phyloP scores from a whole-genome alignment of 305 asterid genomes.

The Salvia sclarea region DNA sequence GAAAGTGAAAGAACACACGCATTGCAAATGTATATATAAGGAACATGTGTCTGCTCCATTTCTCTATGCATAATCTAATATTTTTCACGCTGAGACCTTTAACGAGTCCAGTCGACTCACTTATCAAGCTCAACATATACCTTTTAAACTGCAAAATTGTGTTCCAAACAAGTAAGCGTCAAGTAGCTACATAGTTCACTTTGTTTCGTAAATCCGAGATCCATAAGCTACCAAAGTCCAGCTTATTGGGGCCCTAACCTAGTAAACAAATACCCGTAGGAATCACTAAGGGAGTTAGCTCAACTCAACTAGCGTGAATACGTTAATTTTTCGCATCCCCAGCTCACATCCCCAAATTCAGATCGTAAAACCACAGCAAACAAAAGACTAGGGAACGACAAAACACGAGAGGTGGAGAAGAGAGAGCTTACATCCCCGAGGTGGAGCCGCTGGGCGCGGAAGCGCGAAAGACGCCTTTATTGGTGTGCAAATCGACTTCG shows the following conservation, averaged over 20 bases:
- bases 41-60: constrained; percentile 12
- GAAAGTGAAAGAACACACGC: not conserved
- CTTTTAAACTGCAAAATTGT: not conserved
- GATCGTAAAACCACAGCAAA: constrained; percentile 1
- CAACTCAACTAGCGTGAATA: not conserved
- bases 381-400: not conserved
- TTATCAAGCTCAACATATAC: not conserved
- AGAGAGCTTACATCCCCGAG: constrained; percentile 64
- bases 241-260: not conserved
- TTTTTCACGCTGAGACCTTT: not conserved
- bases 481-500: constrained; percentile 92
- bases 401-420: not conserved
- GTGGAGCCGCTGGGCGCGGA: constrained; percentile 82
- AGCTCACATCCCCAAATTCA: constrained; percentile 10
- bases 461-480: constrained; percentile 90
- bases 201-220: not conserved
- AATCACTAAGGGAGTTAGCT: not conserved
- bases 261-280: not conserved
- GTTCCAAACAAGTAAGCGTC: not conserved
- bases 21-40: not conserved
- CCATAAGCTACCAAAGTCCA: constrained; percentile 8
- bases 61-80: not conserved
- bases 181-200: constrained; percentile 12
- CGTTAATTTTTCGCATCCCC: not conserved
- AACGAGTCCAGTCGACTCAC: not conserved